phyloP scores from a whole-genome alignment of 495 filamentous ascomycete species.

The Aspergillus sclerotioniger region DNA sequence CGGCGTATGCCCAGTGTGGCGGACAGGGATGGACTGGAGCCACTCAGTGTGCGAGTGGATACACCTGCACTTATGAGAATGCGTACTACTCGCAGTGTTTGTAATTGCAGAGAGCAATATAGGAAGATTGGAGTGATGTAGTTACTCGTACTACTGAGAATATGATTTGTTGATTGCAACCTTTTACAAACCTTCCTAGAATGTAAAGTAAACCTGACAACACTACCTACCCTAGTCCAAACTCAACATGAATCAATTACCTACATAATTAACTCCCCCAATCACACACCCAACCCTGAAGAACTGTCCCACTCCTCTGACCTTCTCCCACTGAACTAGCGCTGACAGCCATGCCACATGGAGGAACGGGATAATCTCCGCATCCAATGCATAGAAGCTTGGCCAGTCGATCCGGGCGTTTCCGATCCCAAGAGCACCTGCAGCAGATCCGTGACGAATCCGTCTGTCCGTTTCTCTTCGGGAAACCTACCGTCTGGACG shows the following conservation, averaged over 20 bases:
- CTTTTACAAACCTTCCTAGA: no score
- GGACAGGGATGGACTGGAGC: conserved; percentile 42
- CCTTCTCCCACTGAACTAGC: background rate
- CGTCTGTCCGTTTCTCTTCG: conserved; percentile 9
- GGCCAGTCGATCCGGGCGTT: background rate
- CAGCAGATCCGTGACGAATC: conserved; percentile 12
- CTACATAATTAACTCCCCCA: no score
- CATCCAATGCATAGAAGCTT: conserved; percentile 1
- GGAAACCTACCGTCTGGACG: background rate
- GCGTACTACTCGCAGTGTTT: conserved; percentile 43
- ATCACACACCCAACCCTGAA: no score
- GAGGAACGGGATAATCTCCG: conserved; percentile 6
- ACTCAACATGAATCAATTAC: background rate
- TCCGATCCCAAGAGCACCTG: background rate
- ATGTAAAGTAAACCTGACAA: no score
- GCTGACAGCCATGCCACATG: background rate
- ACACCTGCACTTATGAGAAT: conserved; percentile 37
- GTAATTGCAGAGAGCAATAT: no score
- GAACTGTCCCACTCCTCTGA: no score
- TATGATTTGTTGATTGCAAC: background rate
- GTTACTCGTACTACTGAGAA: background rate
- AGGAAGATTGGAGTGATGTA: no score
- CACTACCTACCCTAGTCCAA: no score
- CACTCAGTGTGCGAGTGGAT: conserved; percentile 35
- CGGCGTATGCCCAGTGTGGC: conserved; percentile 44